phyloP scores from a whole-genome alignment of 2,329 filamentous ascomycete genomes.

The Zelopaecilomyces penicillatus region DNA sequence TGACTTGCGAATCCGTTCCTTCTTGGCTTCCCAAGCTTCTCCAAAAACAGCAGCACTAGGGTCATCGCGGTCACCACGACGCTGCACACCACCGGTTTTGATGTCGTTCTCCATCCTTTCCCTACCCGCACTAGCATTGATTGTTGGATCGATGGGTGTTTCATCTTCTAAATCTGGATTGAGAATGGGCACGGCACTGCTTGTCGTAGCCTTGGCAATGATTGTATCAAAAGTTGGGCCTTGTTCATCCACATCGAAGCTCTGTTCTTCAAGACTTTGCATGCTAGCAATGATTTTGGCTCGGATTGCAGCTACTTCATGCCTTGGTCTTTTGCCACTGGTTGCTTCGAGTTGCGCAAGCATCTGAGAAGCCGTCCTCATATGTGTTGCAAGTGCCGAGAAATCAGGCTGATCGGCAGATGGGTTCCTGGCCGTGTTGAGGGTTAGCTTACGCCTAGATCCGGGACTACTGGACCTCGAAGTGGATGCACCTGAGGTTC shows the following conservation, averaged over 20 bases:
- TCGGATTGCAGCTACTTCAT: conserved; percentile 75
- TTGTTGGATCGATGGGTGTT: conserved; percentile 36
- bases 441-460: conserved; percentile 50
- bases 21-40: conserved; percentile 78
- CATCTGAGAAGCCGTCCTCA: conserved; percentile 83
- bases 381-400: conserved; percentile 74
- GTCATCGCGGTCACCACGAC: conserved; percentile 75
- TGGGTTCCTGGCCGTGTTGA: conserved; percentile 46
- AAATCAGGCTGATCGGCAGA: conserved; percentile 67
- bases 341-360: conserved; percentile 74
- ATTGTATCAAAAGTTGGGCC: conserved; percentile 74
- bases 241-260: conserved; percentile 67
- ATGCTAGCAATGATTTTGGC: conserved; percentile 85
- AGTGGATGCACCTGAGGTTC: conserved; percentile 59
- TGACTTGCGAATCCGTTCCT: conserved; percentile 72
- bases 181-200: conserved; percentile 30
- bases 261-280: conserved; percentile 80
- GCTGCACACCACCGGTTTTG: conserved; percentile 74
- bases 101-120: conserved; percentile 85
- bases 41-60: conserved; percentile 80
- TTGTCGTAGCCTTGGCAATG: conserved; percentile 59
- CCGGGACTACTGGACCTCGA: conserved; percentile 63
- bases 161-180: conserved; percentile 50
- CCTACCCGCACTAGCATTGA: conserved; percentile 64
- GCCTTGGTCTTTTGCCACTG: conserved; percentile 68